Percentiles rank a stretch among this genome's conserved stretches.
phyloP scores from a whole-genome alignment of 1,284 basidiomycete species.

The Ustilago lituana region DNA sequence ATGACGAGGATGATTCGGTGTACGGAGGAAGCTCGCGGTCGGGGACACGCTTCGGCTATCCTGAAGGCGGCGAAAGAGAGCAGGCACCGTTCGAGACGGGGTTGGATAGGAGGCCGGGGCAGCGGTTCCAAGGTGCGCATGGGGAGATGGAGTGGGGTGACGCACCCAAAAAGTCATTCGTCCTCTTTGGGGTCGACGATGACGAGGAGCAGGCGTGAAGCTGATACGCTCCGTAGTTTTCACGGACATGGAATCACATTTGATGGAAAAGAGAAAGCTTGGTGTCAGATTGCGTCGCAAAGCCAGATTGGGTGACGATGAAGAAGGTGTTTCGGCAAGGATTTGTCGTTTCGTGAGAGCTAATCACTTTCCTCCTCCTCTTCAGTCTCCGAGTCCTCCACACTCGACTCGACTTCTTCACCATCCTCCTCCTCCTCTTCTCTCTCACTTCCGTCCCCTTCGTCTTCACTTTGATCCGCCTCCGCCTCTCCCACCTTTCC shows the following conservation, averaged over 20 bases:
- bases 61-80: neutral
- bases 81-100: slow-evolving; percentile 4
- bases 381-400: no score
- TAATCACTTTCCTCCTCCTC: no score
- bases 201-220: slow-evolving; percentile 25
- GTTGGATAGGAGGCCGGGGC: slow-evolving; percentile 21
- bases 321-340: no score
- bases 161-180: slow-evolving; percentile 44
- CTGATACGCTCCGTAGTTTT: no score
- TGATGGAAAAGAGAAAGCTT: no score
- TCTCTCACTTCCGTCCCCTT: neutral
- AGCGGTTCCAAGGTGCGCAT: slow-evolving; percentile 42
- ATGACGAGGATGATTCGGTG: slow-evolving; percentile 34
- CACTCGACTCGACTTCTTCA: neutral
- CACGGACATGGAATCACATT: no score
- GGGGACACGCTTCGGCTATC: slow-evolving; percentile 24
- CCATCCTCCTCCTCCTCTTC: neutral
- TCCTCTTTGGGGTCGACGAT: slow-evolving; percentile 49
- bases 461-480: neutral
- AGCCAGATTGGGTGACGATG: no score
- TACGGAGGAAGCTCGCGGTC: slow-evolving; percentile 15
- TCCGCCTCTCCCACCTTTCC: neutral
- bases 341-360: no score
- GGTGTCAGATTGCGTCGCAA: no score
- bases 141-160: slow-evolving; percentile 56